A percentile compares a stretch with the other conserved stretches of the same genome.
Conservation (phyloP, 2,329 filamentous ascomycete genomes). For the Cercospora citrullina region DNA sequence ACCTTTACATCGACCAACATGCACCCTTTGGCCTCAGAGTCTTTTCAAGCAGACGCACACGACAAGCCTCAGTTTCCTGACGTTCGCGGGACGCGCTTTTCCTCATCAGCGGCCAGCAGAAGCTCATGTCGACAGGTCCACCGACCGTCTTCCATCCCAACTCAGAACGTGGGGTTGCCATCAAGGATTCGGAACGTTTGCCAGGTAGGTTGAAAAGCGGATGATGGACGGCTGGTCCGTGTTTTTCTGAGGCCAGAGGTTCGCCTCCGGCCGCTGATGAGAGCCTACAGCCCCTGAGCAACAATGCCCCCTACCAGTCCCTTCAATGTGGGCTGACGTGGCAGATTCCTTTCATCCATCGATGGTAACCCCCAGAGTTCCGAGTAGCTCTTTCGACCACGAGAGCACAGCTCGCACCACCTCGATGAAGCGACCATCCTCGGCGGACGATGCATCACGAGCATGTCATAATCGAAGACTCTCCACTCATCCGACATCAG, state of each 20-base stretch:
- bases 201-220: not conserved
- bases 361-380: not conserved
- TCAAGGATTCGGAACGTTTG: not conserved
- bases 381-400: not conserved
- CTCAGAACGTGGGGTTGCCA: not conserved
- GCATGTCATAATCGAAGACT: not conserved
- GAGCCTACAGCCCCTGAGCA: too few relatives aligned
- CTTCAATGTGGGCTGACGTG: not conserved
- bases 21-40: not conserved
- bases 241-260: not conserved
- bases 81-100: not conserved
- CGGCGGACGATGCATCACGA: not conserved
- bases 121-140: not conserved
- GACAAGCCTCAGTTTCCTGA: not conserved
- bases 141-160: not conserved
- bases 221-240: not conserved
- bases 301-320: too few relatives aligned
- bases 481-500: not conserved
- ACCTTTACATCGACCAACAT: too few relatives aligned
- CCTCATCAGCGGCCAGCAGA: not conserved
- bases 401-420: not conserved
- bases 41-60: not conserved
- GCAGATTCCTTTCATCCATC: not conserved
- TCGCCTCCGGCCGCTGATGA: too few relatives aligned
- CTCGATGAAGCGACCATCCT: not conserved